Conservation (phyloP, 345 rosid species). For the Gossypium turneri region DNA sequence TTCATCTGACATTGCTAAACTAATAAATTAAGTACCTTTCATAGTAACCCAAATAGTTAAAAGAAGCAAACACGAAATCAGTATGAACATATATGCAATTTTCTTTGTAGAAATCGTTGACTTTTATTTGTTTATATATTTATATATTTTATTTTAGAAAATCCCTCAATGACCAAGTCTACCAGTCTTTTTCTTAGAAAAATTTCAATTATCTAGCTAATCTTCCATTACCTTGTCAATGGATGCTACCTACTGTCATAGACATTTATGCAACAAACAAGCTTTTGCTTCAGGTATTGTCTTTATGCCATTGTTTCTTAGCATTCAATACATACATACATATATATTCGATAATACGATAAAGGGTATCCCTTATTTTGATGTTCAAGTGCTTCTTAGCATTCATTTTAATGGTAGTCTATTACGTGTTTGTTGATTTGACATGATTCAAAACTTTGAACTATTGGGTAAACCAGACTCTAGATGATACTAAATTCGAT, state of each 20-base stretch:
- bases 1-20: background rate
- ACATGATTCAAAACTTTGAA: too few species aligned
- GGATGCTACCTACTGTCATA: background rate
- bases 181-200: background rate
- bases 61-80: background rate
- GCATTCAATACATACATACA: background rate
- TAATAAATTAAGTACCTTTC: background rate
- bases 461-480: too few species aligned
- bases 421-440: too few species aligned
- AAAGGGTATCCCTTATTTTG: background rate
- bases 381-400: too few species aligned
- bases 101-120: background rate
- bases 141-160: too few species aligned
- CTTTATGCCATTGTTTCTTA: background rate
- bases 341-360: background rate
- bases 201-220: background rate
- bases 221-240: background rate
- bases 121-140: background rate
- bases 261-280: background rate
- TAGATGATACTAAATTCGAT: background rate
- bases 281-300: constrained; percentile 7
- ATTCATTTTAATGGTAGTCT: too few species aligned
- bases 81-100: background rate
- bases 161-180: background rate
- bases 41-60: background rate